Evolutionary conservation across 2,329 filamentous ascomycete species (phyloP).

Genomic region (Trichoderma lentiforme): DNA sequence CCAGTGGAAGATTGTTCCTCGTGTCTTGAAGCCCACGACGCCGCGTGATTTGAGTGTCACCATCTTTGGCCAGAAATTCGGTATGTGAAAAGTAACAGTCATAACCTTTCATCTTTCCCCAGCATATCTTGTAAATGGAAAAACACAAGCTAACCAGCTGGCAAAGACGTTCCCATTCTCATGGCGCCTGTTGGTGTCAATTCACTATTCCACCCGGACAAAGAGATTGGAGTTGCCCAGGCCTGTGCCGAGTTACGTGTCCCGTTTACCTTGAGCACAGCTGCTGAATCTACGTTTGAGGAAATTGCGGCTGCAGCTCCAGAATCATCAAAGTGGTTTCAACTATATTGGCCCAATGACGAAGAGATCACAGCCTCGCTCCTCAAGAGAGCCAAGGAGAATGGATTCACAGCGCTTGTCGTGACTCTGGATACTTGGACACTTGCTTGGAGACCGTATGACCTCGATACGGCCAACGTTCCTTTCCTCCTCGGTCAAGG

Average conservation of each 20-base stretch:
- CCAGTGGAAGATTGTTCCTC: slow-evolving; percentile 50
- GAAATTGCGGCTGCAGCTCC: slow-evolving; percentile 60
- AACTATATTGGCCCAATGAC: slow-evolving; percentile 70
- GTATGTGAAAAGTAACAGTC: slow-evolving; percentile 25
- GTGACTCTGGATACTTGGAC: slow-evolving; percentile 71
- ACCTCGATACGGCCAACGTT: slow-evolving; percentile 61
- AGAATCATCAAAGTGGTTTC: slow-evolving; percentile 63
- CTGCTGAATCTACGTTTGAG: slow-evolving; percentile 61
- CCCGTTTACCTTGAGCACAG: slow-evolving; percentile 66
- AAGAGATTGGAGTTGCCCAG: slow-evolving; percentile 61
- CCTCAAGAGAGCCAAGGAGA: slow-evolving; percentile 56
- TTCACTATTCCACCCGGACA: slow-evolving; percentile 62
- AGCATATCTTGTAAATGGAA: neutral
- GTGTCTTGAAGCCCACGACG: slow-evolving; percentile 44
- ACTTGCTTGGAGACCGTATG: slow-evolving; percentile 65
- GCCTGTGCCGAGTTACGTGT: slow-evolving; percentile 59
- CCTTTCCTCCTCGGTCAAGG: slow-evolving; percentile 60
- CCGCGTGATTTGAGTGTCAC: slow-evolving; percentile 48
- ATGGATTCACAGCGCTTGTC: slow-evolving; percentile 63
- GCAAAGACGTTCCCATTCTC: slow-evolving; percentile 42
- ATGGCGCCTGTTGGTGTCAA: slow-evolving; percentile 70
- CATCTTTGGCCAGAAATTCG: slow-evolving; percentile 50
- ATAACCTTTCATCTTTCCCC: neutral
- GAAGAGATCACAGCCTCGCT: slow-evolving; percentile 64
- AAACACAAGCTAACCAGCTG: neutral